A percentile compares a stretch with the other conserved stretches of the same genome.
Conservation (phyloP, 352 stramenopile genomes). For the Phytophthora colocasiae region DNA sequence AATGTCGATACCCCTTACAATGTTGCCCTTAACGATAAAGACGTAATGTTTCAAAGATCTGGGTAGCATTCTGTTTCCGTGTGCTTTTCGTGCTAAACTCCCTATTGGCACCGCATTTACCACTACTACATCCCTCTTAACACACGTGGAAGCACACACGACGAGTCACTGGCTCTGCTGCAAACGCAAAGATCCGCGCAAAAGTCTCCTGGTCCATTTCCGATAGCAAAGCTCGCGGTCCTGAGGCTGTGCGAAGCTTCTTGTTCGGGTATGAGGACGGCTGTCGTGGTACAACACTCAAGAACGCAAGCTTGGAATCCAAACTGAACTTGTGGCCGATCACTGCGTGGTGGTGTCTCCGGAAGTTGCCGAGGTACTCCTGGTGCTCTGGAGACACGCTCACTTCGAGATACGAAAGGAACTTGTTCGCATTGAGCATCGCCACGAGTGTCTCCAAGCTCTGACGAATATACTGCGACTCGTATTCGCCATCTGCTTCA, state of each 20-base stretch:
- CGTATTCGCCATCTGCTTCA: neutral
- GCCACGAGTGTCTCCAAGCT: slow-evolving; percentile 8
- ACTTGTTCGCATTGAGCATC: slow-evolving; percentile 25
- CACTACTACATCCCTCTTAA: neutral
- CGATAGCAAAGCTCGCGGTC: slow-evolving; percentile 1
- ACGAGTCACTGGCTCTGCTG: slow-evolving; percentile 8
- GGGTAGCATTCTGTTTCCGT: too few relatives aligned
- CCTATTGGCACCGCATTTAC: too few relatives aligned
- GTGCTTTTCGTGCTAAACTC: too few relatives aligned
- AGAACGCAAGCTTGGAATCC: slow-evolving; percentile 20
- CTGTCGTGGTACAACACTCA: slow-evolving; percentile 16
- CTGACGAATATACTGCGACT: slow-evolving; percentile 1
- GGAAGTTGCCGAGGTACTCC: slow-evolving; percentile 11
- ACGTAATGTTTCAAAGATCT: too few relatives aligned
- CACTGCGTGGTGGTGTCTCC: slow-evolving; percentile 18
- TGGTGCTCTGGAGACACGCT: slow-evolving; percentile 10
- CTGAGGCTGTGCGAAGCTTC: slow-evolving; percentile 6
- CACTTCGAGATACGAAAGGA: slow-evolving; percentile 19
- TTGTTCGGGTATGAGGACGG: slow-evolving; percentile 4
- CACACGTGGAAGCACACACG: slow-evolving; percentile 15
- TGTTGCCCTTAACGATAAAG: too few relatives aligned
- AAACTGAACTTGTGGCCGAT: slow-evolving; percentile 14
- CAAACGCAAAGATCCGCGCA: slow-evolving; percentile 13
- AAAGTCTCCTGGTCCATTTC: neutral
- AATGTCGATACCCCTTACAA: too few relatives aligned